These are phyloP conservation scores for Carex cristatella DNA, from an alignment of 176 grass and related monocot species.

Conservation along the genomic window DNA sequence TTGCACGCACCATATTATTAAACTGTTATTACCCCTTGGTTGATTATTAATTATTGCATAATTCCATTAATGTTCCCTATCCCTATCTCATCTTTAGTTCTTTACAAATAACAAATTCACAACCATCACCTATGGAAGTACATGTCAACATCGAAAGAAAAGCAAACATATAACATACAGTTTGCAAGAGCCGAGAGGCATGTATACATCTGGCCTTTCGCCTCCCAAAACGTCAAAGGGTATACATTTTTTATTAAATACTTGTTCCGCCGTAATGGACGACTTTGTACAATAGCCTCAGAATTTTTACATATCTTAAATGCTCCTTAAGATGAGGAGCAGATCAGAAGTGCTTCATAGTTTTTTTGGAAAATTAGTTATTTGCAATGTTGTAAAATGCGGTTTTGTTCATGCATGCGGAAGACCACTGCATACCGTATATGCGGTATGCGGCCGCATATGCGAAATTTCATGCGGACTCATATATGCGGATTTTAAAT, in stretches of 20 bases:
- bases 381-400: too few species aligned
- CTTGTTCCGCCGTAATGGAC: background rate
- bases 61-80: background rate
- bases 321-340: background rate
- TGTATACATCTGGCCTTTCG: background rate
- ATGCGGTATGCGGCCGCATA: too few species aligned
- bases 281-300: background rate
- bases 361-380: background rate
- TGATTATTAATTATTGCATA: background rate
- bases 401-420: too few species aligned
- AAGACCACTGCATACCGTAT: too few species aligned
- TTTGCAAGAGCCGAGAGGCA: constrained; percentile 5
- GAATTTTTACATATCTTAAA: background rate
- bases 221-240: background rate
- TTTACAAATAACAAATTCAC: background rate
- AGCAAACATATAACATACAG: background rate
- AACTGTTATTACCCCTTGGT: background rate
- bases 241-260: background rate
- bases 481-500: too few species aligned
- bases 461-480: too few species aligned
- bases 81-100: background rate
- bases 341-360: background rate
- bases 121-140: background rate
- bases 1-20: background rate
- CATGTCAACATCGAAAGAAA: background rate